These are phyloP conservation scores for Neurospora sublineolata DNA, from an alignment of 495 filamentous ascomycete species.

Conservation along the genomic window DNA sequence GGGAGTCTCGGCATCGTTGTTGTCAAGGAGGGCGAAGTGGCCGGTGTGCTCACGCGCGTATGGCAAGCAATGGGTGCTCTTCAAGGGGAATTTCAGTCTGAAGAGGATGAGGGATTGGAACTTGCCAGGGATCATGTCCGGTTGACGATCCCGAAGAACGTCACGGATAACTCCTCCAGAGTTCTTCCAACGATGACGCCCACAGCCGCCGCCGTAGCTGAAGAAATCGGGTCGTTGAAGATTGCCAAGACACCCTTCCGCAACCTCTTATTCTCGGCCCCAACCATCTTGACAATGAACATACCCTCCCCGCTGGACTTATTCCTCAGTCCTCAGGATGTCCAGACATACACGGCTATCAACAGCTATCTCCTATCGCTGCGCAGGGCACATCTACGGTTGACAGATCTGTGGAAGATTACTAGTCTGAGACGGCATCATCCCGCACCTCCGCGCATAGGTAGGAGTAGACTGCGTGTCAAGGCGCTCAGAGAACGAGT, in stretches of 20 bases:
- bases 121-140: slow-evolving; percentile 66
- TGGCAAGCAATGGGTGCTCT: slow-evolving; percentile 68
- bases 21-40: slow-evolving; percentile 80
- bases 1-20: slow-evolving; percentile 35
- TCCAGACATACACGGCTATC: slow-evolving; percentile 68
- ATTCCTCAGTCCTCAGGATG: slow-evolving; percentile 64
- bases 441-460: slow-evolving; percentile 51
- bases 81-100: slow-evolving; percentile 50
- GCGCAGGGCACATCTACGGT: slow-evolving; percentile 66
- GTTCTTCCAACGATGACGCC: slow-evolving; percentile 10
- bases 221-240: slow-evolving; percentile 11
- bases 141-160: slow-evolving; percentile 45
- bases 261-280: slow-evolving; percentile 70
- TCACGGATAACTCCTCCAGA: slow-evolving; percentile 7
- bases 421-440: slow-evolving; percentile 63
- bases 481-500: slow-evolving; percentile 42
- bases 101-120: slow-evolving; percentile 69
- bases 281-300: slow-evolving; percentile 58
- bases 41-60: slow-evolving; percentile 56
- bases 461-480: slow-evolving; percentile 40
- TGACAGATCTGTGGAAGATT: slow-evolving; percentile 77
- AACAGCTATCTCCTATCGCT: slow-evolving; percentile 79
- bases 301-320: slow-evolving; percentile 76
- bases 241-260: slow-evolving; percentile 49
- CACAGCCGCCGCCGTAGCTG: slow-evolving; percentile 3